These are phyloP conservation scores for Mixia osmundae DNA, from an alignment of 1,284 basidiomycete species.

Conservation along the genomic window DNA sequence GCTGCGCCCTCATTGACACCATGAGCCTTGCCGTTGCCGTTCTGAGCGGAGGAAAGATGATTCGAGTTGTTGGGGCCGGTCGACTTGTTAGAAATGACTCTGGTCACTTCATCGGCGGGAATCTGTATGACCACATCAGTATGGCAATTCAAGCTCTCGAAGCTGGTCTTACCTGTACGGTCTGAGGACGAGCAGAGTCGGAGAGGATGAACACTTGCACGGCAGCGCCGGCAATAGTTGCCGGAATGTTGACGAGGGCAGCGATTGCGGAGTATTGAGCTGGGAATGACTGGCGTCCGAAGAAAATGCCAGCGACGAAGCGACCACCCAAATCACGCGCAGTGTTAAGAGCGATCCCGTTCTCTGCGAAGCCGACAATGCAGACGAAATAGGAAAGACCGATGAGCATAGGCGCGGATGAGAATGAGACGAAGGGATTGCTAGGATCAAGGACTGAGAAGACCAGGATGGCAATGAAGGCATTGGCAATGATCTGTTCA, in stretches of 20 bases:
- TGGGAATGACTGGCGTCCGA: constrained; percentile 7
- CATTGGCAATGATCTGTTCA: constrained; percentile 9
- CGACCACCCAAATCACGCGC: constrained; percentile 14
- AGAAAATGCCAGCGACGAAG: constrained; percentile 7
- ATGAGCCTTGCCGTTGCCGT: too few species aligned
- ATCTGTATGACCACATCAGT: too few species aligned
- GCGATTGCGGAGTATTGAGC: constrained; percentile 4
- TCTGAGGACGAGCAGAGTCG: constrained; percentile 6
- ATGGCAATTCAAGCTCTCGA: too few species aligned
- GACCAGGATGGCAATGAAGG: constrained; percentile 13
- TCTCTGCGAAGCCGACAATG: constrained; percentile 4
- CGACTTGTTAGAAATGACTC: too few species aligned
- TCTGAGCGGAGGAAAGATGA: too few species aligned
- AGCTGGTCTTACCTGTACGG: too few species aligned
- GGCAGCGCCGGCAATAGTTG: constrained; percentile 8
- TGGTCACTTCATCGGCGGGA: too few species aligned
- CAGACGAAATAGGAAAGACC: constrained; percentile 9
- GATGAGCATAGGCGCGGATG: constrained; percentile 11
- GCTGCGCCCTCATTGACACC: too few species aligned
- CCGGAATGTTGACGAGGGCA: constrained; percentile 11
- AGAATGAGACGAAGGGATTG: constrained; percentile 12
- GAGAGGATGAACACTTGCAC: constrained; percentile 12
- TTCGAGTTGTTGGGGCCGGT: too few species aligned
- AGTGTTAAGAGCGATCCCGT: constrained; percentile 9
- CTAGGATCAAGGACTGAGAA: constrained; percentile 15